Evolutionary conservation across 345 rosid genomes (phyloP).

Genomic region (Melaleuca alternifolia): DNA sequence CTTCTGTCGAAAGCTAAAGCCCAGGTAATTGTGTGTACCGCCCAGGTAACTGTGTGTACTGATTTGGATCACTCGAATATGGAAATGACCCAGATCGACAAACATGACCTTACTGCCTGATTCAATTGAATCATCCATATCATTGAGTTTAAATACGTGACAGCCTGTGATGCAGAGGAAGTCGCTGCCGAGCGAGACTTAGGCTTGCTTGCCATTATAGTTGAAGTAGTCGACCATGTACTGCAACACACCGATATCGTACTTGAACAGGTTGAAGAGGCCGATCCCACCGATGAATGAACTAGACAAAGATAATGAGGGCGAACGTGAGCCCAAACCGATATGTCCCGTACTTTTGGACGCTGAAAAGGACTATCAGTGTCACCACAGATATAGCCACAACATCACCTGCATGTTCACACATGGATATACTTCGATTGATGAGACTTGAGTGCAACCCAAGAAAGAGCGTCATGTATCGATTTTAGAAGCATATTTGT

Average conservation of each 20-base stretch:
- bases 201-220: conserved; percentile 36
- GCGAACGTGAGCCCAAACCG: conserved; percentile 63
- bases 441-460: background rate
- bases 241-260: conserved; percentile 40
- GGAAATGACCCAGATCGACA: conserved; percentile 83
- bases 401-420: conserved; percentile 35
- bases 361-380: conserved; percentile 32
- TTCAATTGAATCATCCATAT: background rate
- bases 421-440: background rate
- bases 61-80: conserved; percentile 55
- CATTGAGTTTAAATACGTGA: background rate
- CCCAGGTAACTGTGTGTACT: background rate
- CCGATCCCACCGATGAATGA: conserved; percentile 50
- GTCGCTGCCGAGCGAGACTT: conserved; percentile 70
- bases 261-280: conserved; percentile 42
- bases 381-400: conserved; percentile 55
- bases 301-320: conserved; percentile 53
- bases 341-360: conserved; percentile 60
- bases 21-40: background rate
- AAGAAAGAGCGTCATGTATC: background rate
- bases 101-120: conserved; percentile 81
- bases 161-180: conserved; percentile 68
- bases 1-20: too few relatives aligned
- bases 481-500: background rate
- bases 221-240: conserved; percentile 45